Base-by-base conservation (phyloP, 805 yeast species). In the Monosporozyma siamensis region DNA sequence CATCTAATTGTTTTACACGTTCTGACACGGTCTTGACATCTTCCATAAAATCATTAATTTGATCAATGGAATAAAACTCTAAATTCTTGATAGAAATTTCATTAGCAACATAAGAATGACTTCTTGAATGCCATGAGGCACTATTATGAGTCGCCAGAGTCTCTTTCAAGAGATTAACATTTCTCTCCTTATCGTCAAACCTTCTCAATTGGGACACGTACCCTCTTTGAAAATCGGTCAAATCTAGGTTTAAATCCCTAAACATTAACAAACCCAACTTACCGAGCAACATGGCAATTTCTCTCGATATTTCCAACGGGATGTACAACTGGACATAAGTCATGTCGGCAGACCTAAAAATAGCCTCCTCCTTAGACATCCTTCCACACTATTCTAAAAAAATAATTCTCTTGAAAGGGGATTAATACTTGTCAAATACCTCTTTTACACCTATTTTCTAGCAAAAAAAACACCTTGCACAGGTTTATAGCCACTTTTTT, bases 261-360 rank as follows among this genome's bases (percentile, higher is more conserved):
- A 92, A 85, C 65, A 92, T 95, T 25, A 92, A 71, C 46, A 77
- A 69, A 24, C 95, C 92, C 58, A 88, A 68, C 48, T 85, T 88
- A 2, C 99, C 99, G 14, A 92, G 70, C 26, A 84, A 75, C 44
- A 86, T 76, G 15, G 88, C 80, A 34, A 86, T 77, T 42, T 88
- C 95, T 50, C 97, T 71, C 2, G 95, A 77, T 31, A 82, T 80
- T 63, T 92, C 98, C 39, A 55, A 45, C 4, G 97, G 90, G 42
- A 92, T 78, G 63, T 87, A 92, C 51, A 92, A 70, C 66, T 92
- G 95, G 38, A 89, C 89, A 58, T 88, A 78, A 26, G 95, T 80
- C 97, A 92, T 90, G 55, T 83, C 94, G 78, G 98, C 97, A 45
- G 97, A 89, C 69, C 71, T 67, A 60, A 58, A 67, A 18, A 67